Base-by-base conservation (phyloP, 1,139 yeast genomes). In the Entelexis paramagnoliae region DNA sequence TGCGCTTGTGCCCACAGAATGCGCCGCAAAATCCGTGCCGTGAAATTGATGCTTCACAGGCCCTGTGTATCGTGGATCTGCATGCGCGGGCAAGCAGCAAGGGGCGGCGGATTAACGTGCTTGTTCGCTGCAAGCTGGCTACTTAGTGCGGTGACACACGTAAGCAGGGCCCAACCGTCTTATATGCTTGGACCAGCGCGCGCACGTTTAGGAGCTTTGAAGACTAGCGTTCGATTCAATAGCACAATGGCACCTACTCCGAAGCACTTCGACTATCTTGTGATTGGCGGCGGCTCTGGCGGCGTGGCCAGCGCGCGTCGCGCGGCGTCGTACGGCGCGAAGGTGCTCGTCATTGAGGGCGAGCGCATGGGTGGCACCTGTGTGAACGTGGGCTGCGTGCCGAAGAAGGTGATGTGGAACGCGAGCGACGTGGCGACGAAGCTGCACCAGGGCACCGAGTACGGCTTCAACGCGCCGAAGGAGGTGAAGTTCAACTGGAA, bases 281-380 rank as follows among this genome's bases (percentile, higher is more conserved):
- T 91, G 55, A 91, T 91, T 62, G 99, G 99, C 47, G 99, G 98
- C 56, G 99, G 99, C n/a, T 87, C 96, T 39, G 99, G 97, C 50
- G 99, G 99, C 60, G 96, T 91, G 46, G 96, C 98, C 19, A 83
- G 95, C 24, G 95, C 96, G 20, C 81, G 99, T 67, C 80, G 97
- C 63, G 98, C 98, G 13, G 95, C 97, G 48, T 78, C 81, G 46
- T 80, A 88, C 62, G 98, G 98, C 28, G 95, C 93, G 32, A 86
- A 87, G 61, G 83, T 93, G 1, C 73, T 89, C 57, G 66, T 91
- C 39, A 75, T 91, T 54, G 98, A 91, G 68, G 79, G 86, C 39
- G 78, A 80, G 54, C 66, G 68, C 32, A 76, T 93, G 68, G 98
- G 98, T 52, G 99, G 99, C 41, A 93, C 99, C 46, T 91, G 99